phyloP scores from a whole-genome alignment of 768 basidiomycete genomes.

The Tephrocybe sp. region DNA sequence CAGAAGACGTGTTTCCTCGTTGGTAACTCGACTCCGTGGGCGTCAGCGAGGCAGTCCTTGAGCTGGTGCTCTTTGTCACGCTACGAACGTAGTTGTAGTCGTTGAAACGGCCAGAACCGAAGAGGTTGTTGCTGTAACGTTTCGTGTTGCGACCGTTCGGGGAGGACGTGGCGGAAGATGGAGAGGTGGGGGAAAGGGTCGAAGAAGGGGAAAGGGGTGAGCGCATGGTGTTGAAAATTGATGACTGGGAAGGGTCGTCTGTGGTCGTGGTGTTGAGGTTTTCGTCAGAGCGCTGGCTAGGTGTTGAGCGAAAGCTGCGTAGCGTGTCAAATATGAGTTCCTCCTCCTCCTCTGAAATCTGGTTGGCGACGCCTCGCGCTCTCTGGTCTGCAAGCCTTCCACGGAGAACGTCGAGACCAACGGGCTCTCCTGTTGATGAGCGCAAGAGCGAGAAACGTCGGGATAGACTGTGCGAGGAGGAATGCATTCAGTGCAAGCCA shows the following conservation, averaged over 20 bases:
- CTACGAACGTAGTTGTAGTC: constrained; percentile 72
- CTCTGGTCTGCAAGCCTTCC: constrained; percentile 74
- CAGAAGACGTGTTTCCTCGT: constrained; percentile 34
- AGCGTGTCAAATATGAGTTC: constrained; percentile 80
- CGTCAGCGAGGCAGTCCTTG: constrained; percentile 48
- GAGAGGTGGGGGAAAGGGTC: constrained; percentile 16
- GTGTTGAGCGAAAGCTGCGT: constrained; percentile 40
- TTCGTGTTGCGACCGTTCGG: constrained; percentile 53
- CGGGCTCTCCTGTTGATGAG: constrained; percentile 60
- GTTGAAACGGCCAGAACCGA: constrained; percentile 75
- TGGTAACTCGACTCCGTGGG: constrained; percentile 43
- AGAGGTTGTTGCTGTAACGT: constrained; percentile 84
- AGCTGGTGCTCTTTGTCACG: constrained; percentile 39
- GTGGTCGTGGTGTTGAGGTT: constrained; percentile 24
- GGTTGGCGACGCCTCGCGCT: constrained; percentile 61
- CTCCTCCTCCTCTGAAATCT: constrained; percentile 80
- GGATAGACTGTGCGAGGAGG: constrained; percentile 55
- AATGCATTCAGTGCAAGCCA: constrained; percentile 13
- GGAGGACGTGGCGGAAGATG: constrained; percentile 36
- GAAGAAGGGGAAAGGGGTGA: constrained; percentile 33
- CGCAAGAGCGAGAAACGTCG: constrained; percentile 81
- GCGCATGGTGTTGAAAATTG: constrained; percentile 23
- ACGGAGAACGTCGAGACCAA: constrained; percentile 63
- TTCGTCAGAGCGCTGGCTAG: constrained; percentile 34
- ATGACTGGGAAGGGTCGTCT: constrained; percentile 31